These are phyloP conservation scores for Brassica juncea DNA, from an alignment of 345 rosid species.

Conservation along the genomic window DNA sequence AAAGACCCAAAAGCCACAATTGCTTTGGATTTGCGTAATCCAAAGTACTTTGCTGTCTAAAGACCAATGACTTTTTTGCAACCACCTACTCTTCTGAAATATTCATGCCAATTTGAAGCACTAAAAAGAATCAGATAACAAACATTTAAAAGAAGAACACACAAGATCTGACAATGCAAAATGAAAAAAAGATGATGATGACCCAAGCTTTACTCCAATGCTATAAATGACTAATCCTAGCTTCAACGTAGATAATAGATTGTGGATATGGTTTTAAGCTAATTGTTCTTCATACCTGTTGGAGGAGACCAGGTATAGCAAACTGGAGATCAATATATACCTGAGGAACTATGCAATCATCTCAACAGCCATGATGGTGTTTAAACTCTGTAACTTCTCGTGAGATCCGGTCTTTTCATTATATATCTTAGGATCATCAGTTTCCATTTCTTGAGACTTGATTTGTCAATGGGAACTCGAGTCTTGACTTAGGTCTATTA, in stretches of 20 bases:
- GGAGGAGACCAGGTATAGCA: slow-evolving; percentile 64
- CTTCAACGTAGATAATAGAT: not conserved
- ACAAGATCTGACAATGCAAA: not conserved
- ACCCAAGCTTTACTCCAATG: not conserved
- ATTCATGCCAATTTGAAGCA: slow-evolving; percentile 64
- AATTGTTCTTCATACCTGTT: slow-evolving; percentile 59
- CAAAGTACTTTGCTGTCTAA: slow-evolving; percentile 56
- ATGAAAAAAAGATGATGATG: not conserved
- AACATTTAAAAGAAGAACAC: not conserved
- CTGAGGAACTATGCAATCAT: slow-evolving; percentile 66
- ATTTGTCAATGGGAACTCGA: slow-evolving; percentile 60
- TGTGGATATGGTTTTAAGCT: not conserved
- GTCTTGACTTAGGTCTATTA: slow-evolving; percentile 65
- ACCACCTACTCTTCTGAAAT: slow-evolving; percentile 65
- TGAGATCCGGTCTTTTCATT: slow-evolving; percentile 36
- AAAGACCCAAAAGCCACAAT: slow-evolving; percentile 64
- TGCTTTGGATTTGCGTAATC: slow-evolving; percentile 51
- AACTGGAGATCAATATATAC: slow-evolving; percentile 66
- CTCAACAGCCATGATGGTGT: slow-evolving; percentile 73
- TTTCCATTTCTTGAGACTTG: slow-evolving; percentile 64
- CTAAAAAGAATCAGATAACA: slow-evolving; percentile 35
- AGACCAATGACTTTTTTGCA: slow-evolving; percentile 52
- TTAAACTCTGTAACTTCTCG: slow-evolving; percentile 58
- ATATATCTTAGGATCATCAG: slow-evolving; percentile 40
- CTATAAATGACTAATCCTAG: not conserved